These are phyloP conservation scores for Geosmithia putterillii DNA, from an alignment of 2,329 filamentous ascomycete genomes.

Conservation along the genomic window DNA sequence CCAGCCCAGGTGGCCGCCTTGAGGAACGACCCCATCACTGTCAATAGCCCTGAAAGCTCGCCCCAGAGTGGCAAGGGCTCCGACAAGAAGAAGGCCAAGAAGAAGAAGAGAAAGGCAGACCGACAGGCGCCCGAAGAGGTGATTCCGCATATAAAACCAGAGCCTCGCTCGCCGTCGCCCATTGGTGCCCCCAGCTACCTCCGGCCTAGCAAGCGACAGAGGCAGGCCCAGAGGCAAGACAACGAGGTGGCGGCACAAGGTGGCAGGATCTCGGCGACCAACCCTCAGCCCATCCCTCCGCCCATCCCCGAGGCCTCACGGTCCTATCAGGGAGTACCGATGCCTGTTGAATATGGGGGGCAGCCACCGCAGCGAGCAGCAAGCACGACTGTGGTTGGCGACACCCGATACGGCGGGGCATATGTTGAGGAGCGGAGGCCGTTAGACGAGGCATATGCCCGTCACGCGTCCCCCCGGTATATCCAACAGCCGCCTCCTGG, in stretches of 20 bases:
- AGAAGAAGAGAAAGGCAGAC: constrained; percentile 41
- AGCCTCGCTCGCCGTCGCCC: constrained; percentile 53
- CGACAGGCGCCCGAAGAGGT: constrained; percentile 33
- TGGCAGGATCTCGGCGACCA: constrained; percentile 22
- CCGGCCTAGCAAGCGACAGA: constrained; percentile 44
- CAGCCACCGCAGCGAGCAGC: constrained; percentile 8
- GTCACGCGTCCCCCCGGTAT: constrained; percentile 22
- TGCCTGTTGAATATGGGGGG: constrained; percentile 21
- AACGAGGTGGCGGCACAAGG: constrained; percentile 13
- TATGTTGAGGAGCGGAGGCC: constrained; percentile 18
- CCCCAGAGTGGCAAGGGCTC: constrained; percentile 34
- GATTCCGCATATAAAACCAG: constrained; percentile 48
- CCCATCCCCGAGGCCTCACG: constrained; percentile 17
- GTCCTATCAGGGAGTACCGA: constrained; percentile 14
- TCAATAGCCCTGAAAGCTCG: constrained; percentile 49
- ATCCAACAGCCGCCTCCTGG: constrained; percentile 20
- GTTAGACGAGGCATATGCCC: constrained; percentile 15
- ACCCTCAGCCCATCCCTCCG: constrained; percentile 19
- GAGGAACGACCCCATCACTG: constrained; percentile 32
- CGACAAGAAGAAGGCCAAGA: constrained; percentile 38
- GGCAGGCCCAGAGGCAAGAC: constrained; percentile 29
- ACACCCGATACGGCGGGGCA: constrained; percentile 14
- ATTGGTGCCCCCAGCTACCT: constrained; percentile 37
- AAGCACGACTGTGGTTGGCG: constrained; percentile 6
- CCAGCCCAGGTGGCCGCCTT: constrained; percentile 45